A percentile compares a stretch with the other conserved stretches of the same genome.
Evolutionary conservation across 768 basidiomycete genomes (phyloP).

Genomic region (Lactarius deliciosus): DNA sequence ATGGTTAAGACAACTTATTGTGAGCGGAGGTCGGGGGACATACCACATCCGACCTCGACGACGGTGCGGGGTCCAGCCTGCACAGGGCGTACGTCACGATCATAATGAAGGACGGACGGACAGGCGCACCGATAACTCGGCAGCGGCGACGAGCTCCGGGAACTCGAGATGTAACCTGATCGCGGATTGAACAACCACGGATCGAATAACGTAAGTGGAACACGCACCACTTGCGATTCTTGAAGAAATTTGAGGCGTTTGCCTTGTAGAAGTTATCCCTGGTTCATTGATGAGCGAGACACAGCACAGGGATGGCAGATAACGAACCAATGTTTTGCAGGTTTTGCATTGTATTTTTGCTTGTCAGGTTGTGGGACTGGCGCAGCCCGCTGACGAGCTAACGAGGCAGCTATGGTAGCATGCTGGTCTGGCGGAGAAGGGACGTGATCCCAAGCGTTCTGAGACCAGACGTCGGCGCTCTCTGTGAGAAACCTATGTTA

Average conservation of each 20-base stretch:
- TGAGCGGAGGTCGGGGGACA: conserved; percentile 30
- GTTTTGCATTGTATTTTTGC: conserved; percentile 67
- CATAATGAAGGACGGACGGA: not conserved
- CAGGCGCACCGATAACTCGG: conserved; percentile 38
- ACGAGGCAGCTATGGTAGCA: conserved; percentile 65
- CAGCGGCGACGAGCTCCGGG: conserved; percentile 75
- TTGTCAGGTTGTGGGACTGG: conserved; percentile 79
- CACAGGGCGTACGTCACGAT: conserved; percentile 7
- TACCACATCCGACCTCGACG: conserved; percentile 91
- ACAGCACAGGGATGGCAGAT: not conserved
- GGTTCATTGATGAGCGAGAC: conserved; percentile 18
- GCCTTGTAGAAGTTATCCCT: conserved; percentile 95
- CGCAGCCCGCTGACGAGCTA: conserved; percentile 64
- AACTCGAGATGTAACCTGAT: conserved; percentile 90
- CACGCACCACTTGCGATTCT: conserved; percentile 82
- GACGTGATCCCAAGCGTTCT: conserved; percentile 93
- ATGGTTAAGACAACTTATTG: not conserved
- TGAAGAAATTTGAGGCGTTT: conserved; percentile 88
- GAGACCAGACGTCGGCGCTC: conserved; percentile 73
- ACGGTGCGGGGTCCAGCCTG: conserved; percentile 78
- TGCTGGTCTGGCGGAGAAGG: conserved; percentile 79
- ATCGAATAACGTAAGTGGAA: not conserved
- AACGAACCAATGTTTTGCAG: conserved; percentile 67
- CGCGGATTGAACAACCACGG: not conserved
- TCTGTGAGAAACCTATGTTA: conserved; percentile 62